Conservation (phyloP, 2,329 filamentous ascomycete species). For the Berkeleyomyces rouxiae region DNA sequence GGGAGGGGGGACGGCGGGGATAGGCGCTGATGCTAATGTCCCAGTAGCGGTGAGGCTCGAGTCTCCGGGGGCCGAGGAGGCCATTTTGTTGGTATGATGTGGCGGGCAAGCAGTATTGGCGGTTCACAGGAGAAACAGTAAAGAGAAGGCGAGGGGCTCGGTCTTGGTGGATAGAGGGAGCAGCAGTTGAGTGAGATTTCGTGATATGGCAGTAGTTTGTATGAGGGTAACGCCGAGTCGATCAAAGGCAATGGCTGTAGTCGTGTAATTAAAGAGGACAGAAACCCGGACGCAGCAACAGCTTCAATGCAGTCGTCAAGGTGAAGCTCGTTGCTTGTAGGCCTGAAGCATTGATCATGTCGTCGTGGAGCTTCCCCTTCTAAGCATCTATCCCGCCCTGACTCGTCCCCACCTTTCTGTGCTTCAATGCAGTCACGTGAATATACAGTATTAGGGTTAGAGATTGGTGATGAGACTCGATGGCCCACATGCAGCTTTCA, state of each 20-base stretch:
- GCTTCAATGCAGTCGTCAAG: background rate
- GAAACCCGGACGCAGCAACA: background rate
- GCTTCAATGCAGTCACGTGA: background rate
- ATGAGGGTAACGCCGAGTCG: too few relatives aligned
- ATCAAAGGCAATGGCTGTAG: too few relatives aligned
- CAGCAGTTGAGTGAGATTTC: background rate
- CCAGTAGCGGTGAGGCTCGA: background rate
- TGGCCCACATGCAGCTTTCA: background rate
- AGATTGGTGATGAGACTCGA: too few relatives aligned
- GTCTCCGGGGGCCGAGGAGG: conserved; percentile 5
- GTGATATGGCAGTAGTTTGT: background rate
- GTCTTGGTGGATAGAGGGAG: background rate
- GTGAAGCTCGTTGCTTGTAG: background rate
- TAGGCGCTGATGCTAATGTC: background rate
- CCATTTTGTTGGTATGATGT: background rate
- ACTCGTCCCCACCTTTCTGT: background rate
- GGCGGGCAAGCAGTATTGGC: background rate
- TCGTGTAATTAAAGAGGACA: background rate
- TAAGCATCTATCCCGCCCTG: background rate
- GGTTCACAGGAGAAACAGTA: background rate
- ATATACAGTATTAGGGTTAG: background rate
- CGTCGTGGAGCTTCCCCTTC: background rate
- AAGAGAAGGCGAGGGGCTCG: background rate
- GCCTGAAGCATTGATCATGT: background rate
- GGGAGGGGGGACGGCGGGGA: conserved; percentile 17